Evolutionary conservation across 2,329 filamentous ascomycete species (phyloP).

Genomic region (Phyllosticta citrichinensis): DNA sequence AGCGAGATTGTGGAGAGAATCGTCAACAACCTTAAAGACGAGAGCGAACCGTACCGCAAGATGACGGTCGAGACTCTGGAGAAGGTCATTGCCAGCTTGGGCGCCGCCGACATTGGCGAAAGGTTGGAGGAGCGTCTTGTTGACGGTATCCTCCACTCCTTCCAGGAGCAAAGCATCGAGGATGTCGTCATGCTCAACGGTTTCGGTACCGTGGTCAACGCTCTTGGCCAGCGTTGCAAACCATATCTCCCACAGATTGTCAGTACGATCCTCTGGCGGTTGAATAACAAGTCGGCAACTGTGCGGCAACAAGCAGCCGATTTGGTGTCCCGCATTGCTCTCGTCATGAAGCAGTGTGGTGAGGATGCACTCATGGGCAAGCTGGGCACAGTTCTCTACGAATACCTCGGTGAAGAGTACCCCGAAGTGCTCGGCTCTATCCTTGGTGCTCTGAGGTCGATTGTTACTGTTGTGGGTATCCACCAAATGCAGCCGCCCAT

Average conservation of each 20-base stretch:
- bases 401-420: constrained; percentile 97
- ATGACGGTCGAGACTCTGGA: constrained; percentile 99
- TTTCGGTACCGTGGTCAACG: constrained; percentile 95
- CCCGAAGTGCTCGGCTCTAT: constrained; percentile 96
- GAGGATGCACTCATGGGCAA: constrained; percentile 95
- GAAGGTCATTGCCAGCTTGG: constrained; percentile 87
- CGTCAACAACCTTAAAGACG: constrained; percentile 92
- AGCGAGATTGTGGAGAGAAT: constrained; percentile 90
- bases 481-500: constrained; percentile 97
- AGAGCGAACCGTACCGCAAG: constrained; percentile 95
- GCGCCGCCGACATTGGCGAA: constrained; percentile 88
- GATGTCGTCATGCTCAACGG: constrained; percentile 95
- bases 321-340: constrained; percentile 89
- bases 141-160: constrained; percentile 88
- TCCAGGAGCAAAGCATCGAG: constrained; percentile 96
- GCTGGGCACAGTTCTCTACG: constrained; percentile 87
- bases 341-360: constrained; percentile 98
- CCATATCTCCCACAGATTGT: constrained; percentile 95
- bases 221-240: constrained; percentile 86
- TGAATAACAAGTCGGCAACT: constrained; percentile 97
- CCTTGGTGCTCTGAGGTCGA: constrained; percentile 84
- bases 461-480: constrained; percentile 96
- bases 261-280: constrained; percentile 86
- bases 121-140: constrained; percentile 87
- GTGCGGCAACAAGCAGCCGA: constrained; percentile 96